Conservation (phyloP, 2,329 filamentous ascomycete genomes). For the Exophiala sideris region DNA sequence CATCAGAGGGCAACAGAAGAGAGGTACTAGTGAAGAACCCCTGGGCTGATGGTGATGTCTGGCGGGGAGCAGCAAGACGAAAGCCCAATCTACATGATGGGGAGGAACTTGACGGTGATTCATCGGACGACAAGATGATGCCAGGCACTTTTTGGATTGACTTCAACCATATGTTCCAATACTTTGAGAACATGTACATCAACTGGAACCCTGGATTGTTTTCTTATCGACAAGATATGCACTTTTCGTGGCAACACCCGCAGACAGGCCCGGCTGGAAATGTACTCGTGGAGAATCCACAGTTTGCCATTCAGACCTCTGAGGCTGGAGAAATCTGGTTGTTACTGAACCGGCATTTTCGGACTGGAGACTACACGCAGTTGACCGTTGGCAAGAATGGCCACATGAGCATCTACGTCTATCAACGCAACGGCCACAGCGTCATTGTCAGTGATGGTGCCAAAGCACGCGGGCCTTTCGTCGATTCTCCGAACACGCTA, state of each 20-base stretch:
- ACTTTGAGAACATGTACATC: conserved; percentile 93
- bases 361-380: conserved; percentile 59
- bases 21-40: conserved; percentile 89
- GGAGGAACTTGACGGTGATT: conserved; percentile 2
- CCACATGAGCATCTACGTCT: conserved; percentile 85
- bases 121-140: conserved; percentile 20
- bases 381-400: conserved; percentile 57
- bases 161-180: conserved; percentile 78
- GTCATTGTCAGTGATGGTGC: conserved; percentile 72
- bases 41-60: conserved; percentile 70
- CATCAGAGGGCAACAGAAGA: conserved; percentile 59
- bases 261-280: conserved; percentile 25
- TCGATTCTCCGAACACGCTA: conserved; percentile 90
- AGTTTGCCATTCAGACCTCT: conserved; percentile 55
- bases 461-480: conserved; percentile 74
- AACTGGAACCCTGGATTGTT: conserved; percentile 96
- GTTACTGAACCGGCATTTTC: conserved; percentile 81
- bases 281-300: conserved; percentile 58
- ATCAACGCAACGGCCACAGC: conserved; percentile 65
- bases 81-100: conserved; percentile 22
- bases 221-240: conserved; percentile 75
- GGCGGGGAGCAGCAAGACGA: conserved; percentile 30
- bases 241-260: conserved; percentile 79
- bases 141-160: conserved; percentile 93
- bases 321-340: conserved; percentile 70